Evolutionary conservation across 1,284 basidiomycete genomes (phyloP).

Genomic region (Naganishia liquefaciens): DNA sequence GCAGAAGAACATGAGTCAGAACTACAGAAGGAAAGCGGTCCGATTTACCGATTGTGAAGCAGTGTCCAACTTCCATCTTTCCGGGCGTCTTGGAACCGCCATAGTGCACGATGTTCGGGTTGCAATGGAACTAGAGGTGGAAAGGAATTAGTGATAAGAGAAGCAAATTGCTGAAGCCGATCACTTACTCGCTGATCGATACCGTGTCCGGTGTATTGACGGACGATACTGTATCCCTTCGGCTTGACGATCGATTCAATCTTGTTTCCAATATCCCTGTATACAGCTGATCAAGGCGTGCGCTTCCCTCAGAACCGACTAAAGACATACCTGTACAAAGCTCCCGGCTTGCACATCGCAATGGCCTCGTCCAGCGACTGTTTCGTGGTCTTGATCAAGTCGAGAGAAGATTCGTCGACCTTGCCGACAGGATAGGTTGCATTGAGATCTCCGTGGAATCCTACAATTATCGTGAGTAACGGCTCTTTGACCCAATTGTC

Average conservation of each 20-base stretch:
- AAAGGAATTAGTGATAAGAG: slow-evolving; percentile 15
- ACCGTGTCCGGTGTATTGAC: slow-evolving; percentile 88
- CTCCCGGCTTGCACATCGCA: slow-evolving; percentile 83
- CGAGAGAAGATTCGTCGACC: slow-evolving; percentile 76
- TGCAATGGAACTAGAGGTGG: slow-evolving; percentile 47
- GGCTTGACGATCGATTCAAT: slow-evolving; percentile 76
- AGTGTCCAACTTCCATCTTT: slow-evolving; percentile 54
- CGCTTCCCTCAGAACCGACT: slow-evolving; percentile 50
- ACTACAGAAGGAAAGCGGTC: neutral
- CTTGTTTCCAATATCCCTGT: slow-evolving; percentile 54
- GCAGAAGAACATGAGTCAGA: neutral
- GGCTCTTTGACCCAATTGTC: neutral
- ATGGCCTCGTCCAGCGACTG: slow-evolving; percentile 83
- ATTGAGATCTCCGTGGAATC: slow-evolving; percentile 88
- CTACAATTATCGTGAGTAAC: slow-evolving; percentile 52
- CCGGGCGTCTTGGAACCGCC: slow-evolving; percentile 55
- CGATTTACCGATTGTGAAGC: slow-evolving; percentile 54
- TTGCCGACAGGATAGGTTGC: slow-evolving; percentile 81
- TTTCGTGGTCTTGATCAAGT: slow-evolving; percentile 77
- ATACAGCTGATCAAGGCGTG: neutral
- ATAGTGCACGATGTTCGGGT: slow-evolving; percentile 56
- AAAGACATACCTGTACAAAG: slow-evolving; percentile 72
- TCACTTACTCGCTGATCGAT: slow-evolving; percentile 73
- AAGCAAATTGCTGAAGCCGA: neutral
- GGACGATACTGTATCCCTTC: slow-evolving; percentile 78